Base-by-base conservation (phyloP, 805 yeast genomes). In the Maudiozyma barnettii region DNA sequence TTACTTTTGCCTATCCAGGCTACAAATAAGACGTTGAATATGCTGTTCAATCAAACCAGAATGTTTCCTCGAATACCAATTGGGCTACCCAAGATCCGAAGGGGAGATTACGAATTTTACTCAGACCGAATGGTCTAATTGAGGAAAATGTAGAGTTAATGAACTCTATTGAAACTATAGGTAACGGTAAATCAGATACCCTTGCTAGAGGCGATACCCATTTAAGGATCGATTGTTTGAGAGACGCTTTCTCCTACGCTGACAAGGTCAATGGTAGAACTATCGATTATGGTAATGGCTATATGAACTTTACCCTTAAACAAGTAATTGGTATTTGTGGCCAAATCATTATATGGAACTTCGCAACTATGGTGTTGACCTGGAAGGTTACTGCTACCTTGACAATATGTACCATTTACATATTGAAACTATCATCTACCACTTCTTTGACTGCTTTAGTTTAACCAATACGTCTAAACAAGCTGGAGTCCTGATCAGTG, bases 321-420 rank as follows among this genome's bases (percentile, higher is more conserved):
- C 88, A 82, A 65, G 90, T 90, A 56, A 66, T 83, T 54, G 91
- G 90, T 64, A 84, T 83, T 39, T 82, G 88, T 71, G 91, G 90
- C 54, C 87, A 82, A 65, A 82, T 84, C 53, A 82, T 33, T 16
- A 5, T 12, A 33, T 33, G 37, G 37, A 33, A 33, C 10, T 6
- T 33, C 37, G 10, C 37, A 83, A 52, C 90, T 90, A 63, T 84
- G 90, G 89, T 84, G 85, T 74, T 81, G 65, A 66, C 84, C 39
- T 84, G 91, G 91, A 84, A 84, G 64, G 71, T 84, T 50, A 87
- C 83, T 46, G 89, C 91, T 42, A 87, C 86, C 51, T 70, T 82
- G 58, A 84, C 84, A 45, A 78, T 88, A 54, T 88, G 88, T 69
- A 82, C 82, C 71, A 78, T 85, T 45, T 71, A 79, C 55, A 79